Evolutionary conservation across 352 stramenopile genomes (phyloP).

Genomic region (Phytopythium boreale): DNA sequence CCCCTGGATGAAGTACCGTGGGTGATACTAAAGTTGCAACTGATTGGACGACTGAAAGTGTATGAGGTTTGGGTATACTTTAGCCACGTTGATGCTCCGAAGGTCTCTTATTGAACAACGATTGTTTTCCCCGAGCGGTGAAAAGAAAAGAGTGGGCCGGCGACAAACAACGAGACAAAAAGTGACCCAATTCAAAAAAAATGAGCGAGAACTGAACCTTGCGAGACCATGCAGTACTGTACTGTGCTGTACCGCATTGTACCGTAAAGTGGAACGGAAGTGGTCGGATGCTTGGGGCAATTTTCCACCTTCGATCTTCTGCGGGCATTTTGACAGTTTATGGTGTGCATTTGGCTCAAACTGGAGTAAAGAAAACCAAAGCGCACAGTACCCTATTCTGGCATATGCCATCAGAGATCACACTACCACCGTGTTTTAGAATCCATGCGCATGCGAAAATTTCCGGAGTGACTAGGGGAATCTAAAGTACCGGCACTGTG

Average conservation of each 20-base stretch:
- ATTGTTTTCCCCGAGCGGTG: too few species aligned
- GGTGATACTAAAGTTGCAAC: too few species aligned
- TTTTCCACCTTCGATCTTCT: too few species aligned
- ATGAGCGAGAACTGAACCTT: slow-evolving; percentile 2
- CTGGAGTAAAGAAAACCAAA: neutral
- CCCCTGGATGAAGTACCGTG: too few species aligned
- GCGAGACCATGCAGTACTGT: too few species aligned
- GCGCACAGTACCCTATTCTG: neutral
- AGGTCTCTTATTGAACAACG: neutral
- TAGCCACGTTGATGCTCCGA: neutral
- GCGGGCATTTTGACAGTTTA: neutral
- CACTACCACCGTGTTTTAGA: neutral
- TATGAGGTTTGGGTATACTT: too few species aligned
- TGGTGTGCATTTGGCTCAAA: neutral
- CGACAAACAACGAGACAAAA: neutral
- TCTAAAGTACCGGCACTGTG: too few species aligned
- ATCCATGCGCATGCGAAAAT: neutral
- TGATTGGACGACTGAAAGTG: too few species aligned
- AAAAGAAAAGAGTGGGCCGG: too few species aligned
- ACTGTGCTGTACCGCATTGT: too few species aligned
- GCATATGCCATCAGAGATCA: neutral
- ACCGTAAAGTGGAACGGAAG: neutral
- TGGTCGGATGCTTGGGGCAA: too few species aligned
- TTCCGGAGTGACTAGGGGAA: neutral
- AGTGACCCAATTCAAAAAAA: slow-evolving; percentile 1